Evolutionary conservation across 192 early-diverging fungal species (phyloP).

Genomic region (Helicostylum pulchrum): DNA sequence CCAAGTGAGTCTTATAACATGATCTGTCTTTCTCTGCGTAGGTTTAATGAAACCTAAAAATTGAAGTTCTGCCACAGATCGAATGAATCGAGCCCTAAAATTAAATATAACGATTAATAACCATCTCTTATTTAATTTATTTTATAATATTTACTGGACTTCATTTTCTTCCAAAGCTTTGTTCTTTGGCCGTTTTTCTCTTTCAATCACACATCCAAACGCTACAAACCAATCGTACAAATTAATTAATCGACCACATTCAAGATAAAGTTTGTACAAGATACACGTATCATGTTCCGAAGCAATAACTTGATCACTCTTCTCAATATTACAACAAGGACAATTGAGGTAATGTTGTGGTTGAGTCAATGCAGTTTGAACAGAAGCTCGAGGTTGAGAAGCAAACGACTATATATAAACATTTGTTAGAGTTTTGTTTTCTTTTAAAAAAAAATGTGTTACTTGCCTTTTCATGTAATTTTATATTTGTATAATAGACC

Average conservation of each 20-base stretch:
- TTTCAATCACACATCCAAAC: constrained; percentile 77
- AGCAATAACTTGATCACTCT: constrained; percentile 43
- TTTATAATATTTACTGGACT: constrained; percentile 49
- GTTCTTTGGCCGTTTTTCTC: constrained; percentile 37
- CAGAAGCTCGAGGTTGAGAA: constrained; percentile 76
- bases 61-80: constrained; percentile 81
- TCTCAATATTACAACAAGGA: constrained; percentile 61
- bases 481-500: constrained; percentile 71
- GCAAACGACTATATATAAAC: constrained; percentile 62
- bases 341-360: constrained; percentile 79
- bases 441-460: background rate
- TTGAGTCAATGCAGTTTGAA: constrained; percentile 82
- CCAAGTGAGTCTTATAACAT: constrained; percentile 86
- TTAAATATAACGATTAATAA: constrained; percentile 6
- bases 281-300: constrained; percentile 85
- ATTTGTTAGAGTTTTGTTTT: background rate
- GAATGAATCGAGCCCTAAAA: constrained; percentile 77
- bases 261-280: constrained; percentile 84
- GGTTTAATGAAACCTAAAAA: constrained; percentile 87
- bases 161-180: constrained; percentile 46
- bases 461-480: constrained; percentile 69
- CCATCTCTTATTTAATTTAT: background rate
- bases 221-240: constrained; percentile 88
- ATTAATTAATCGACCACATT: constrained; percentile 93
- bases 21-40: constrained; percentile 89